Conservation (phyloP, 2,329 filamentous ascomycete genomes). For the Neonectria neomacrospora region DNA sequence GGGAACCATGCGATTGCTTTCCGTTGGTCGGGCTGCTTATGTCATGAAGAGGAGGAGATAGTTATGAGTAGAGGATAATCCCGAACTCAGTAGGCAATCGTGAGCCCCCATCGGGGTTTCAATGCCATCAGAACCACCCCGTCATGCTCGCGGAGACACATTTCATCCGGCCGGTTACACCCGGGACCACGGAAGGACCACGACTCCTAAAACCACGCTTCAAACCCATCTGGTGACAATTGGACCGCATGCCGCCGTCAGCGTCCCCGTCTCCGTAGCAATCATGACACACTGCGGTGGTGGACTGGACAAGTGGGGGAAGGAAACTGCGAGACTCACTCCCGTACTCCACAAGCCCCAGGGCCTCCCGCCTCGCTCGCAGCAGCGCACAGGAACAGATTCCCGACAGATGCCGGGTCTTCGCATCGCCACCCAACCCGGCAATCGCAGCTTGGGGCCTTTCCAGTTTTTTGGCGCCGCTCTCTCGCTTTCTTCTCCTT, state of each 20-base stretch:
- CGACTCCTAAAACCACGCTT: conserved; percentile 14
- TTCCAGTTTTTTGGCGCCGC: not conserved
- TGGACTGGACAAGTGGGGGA: conserved; percentile 21
- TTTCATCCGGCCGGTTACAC: conserved; percentile 21
- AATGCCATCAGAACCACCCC: not conserved
- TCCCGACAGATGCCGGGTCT: conserved; percentile 38
- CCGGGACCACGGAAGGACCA: conserved; percentile 7
- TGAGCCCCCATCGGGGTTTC: not conserved
- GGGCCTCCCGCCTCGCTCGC: conserved; percentile 14
- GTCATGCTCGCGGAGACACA: conserved; percentile 4
- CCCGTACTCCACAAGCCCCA: conserved; percentile 27
- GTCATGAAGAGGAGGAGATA: not conserved
- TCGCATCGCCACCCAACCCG: conserved; percentile 32
- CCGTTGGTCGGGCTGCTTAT: not conserved
- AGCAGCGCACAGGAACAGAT: conserved; percentile 28
- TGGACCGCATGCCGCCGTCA: conserved; percentile 10
- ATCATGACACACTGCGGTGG: conserved; percentile 30
- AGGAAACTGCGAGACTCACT: conserved; percentile 3
- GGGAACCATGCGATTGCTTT: not conserved
- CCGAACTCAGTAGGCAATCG: too few species aligned
- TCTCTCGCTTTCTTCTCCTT: too few species aligned
- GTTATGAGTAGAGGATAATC: too few species aligned
- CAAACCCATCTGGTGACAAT: conserved; percentile 18
- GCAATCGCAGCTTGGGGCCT: conserved; percentile 9
- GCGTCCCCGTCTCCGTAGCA: conserved; percentile 2